Percentiles rank a stretch among this genome's conserved stretches.
Evolutionary conservation across 1,284 basidiomycete genomes (phyloP).

Genomic region (Gymnopus androsaceus): DNA sequence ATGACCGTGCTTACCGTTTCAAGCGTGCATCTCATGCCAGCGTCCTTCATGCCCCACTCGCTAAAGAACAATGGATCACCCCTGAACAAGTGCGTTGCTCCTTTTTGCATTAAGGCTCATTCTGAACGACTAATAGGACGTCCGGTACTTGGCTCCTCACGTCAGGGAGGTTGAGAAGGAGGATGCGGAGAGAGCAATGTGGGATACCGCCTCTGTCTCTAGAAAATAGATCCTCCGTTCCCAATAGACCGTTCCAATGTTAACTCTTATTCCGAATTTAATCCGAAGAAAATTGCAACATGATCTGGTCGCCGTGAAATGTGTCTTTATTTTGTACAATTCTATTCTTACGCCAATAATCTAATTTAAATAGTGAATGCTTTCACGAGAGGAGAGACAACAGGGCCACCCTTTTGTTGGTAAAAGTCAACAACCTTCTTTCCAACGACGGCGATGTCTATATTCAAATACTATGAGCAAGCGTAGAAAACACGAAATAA

Average conservation of each 20-base stretch:
- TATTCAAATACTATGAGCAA: constrained; percentile 16
- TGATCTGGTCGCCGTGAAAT: no score
- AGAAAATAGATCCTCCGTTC: constrained; percentile 54
- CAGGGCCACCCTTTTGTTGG: constrained; percentile 73
- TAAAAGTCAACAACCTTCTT: constrained; percentile 90
- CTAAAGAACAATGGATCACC: constrained; percentile 85
- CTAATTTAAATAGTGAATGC: constrained; percentile 42
- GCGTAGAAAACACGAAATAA: constrained; percentile 21
- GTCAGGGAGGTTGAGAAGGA: constrained; percentile 79
- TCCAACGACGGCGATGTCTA: constrained; percentile 77
- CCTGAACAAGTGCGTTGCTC: constrained; percentile 67
- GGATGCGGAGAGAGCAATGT: constrained; percentile 77
- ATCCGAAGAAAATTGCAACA: no score
- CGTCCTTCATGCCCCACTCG: constrained; percentile 80
- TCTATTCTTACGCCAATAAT: not conserved
- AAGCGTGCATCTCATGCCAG: constrained; percentile 83
- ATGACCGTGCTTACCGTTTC: constrained; percentile 92
- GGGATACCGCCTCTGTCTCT: constrained; percentile 77
- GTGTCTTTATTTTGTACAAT: no score
- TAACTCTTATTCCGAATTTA: not conserved
- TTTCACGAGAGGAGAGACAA: constrained; percentile 81
- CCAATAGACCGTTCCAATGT: not conserved
- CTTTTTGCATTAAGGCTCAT: not conserved
- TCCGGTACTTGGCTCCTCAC: constrained; percentile 86
- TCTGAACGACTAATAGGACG: constrained; percentile 65